phyloP scores from a whole-genome alignment of 768 basidiomycete species.

The Boletellus ananiceps region DNA sequence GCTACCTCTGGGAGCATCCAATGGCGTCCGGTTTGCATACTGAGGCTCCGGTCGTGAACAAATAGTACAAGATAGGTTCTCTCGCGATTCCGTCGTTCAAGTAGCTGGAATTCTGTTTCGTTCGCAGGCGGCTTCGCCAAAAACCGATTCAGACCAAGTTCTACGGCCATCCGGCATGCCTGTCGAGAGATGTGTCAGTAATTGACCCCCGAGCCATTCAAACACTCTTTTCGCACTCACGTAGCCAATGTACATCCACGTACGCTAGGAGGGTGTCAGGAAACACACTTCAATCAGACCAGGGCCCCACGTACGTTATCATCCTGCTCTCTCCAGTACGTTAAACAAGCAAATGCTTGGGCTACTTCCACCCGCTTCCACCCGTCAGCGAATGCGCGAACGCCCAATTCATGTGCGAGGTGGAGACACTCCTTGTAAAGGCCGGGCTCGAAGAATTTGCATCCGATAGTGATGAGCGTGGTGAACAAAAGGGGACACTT shows the following conservation, averaged over 20 bases:
- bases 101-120: conserved; percentile 61
- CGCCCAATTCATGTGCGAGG: conserved; percentile 69
- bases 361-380: conserved; percentile 83
- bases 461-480: conserved; percentile 75
- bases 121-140: conserved; percentile 47
- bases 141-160: conserved; percentile 75
- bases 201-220: neutral
- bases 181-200: conserved; percentile 23
- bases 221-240: conserved; percentile 37
- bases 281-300: neutral
- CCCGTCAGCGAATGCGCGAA: conserved; percentile 72
- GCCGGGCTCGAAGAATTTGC: conserved; percentile 76
- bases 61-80: conserved; percentile 83
- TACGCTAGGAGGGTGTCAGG: conserved; percentile 46
- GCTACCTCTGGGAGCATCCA: conserved; percentile 82
- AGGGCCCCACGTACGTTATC: conserved; percentile 55
- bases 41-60: conserved; percentile 81
- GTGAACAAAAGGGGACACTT: conserved; percentile 84
- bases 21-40: conserved; percentile 79
- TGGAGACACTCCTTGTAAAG: conserved; percentile 64
- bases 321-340: conserved; percentile 86
- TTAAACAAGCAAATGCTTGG: conserved; percentile 84
- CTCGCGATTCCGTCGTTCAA: conserved; percentile 80
- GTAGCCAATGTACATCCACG: conserved; percentile 87
- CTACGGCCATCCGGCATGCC: conserved; percentile 87